These are phyloP conservation scores for Ulota crispa DNA, from an alignment of 225 moss, liverwort and hornwort species.

Conservation along the genomic window DNA sequence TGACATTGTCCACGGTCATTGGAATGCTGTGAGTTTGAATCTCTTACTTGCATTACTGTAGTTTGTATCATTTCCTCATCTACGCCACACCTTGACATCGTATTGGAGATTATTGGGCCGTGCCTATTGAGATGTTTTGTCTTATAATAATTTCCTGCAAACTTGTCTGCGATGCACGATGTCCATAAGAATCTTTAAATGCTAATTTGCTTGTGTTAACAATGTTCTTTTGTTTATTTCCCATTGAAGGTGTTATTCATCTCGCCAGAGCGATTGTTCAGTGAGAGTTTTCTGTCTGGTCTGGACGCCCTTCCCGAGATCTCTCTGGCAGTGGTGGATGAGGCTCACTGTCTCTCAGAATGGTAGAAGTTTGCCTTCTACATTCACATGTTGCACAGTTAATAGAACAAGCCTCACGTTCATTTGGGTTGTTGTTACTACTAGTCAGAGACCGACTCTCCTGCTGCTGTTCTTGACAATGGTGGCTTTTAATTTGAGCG, in stretches of 20 bases:
- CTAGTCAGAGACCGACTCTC: not conserved
- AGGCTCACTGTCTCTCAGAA: conserved; percentile 98
- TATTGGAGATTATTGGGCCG: not conserved
- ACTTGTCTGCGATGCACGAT: not conserved
- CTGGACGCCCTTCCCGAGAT: conserved; percentile 69
- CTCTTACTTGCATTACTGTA: not conserved
- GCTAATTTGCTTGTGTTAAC: not conserved
- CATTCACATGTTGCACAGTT: not conserved
- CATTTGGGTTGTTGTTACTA: not conserved
- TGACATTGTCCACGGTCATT: not conserved
- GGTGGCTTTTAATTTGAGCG: not conserved
- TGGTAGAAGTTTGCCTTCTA: conserved; percentile 46
- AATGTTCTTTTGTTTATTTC: not conserved
- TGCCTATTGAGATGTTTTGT: not conserved
- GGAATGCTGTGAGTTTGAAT: not conserved
- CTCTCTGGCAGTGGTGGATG: conserved; percentile 82
- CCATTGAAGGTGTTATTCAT: conserved; percentile 74
- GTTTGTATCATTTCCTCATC: not conserved
- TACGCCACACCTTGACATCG: not conserved
- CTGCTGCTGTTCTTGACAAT: not conserved
- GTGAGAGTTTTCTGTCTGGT: conserved; percentile 72
- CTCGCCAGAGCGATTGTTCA: conserved; percentile 87
- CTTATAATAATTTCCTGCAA: not conserved
- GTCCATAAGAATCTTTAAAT: not conserved
- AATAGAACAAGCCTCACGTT: not conserved